phyloP scores from a whole-genome alignment of 2,329 filamentous ascomycete genomes.

The Diplodia sapinea region DNA sequence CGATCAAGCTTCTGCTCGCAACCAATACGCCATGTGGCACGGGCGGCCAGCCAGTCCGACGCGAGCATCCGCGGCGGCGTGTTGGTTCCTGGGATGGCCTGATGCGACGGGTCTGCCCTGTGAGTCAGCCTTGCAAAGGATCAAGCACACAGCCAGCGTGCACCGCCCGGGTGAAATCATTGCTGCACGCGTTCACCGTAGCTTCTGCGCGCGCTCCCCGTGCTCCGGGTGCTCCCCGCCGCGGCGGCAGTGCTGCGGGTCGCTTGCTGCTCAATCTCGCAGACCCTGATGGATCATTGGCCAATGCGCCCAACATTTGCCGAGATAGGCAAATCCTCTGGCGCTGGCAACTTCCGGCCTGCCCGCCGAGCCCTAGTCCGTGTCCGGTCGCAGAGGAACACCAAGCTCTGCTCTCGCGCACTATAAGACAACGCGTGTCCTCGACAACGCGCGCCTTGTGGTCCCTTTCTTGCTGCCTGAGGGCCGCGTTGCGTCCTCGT shows the following conservation, averaged over 20 bases:
- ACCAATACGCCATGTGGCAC: background rate
- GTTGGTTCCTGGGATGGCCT: slow-evolving; percentile 10
- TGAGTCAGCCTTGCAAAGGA: slow-evolving; percentile 32
- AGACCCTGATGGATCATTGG: background rate
- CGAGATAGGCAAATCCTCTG: slow-evolving; percentile 2
- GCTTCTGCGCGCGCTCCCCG: too few relatives aligned
- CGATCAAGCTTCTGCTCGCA: background rate
- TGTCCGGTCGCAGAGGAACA: background rate
- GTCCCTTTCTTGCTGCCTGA: slow-evolving; percentile 16
- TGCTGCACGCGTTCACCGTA: too few relatives aligned
- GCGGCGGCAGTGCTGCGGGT: background rate
- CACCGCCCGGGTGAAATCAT: background rate
- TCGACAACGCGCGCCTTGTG: background rate
- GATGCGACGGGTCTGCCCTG: slow-evolving; percentile 26
- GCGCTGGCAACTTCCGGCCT: background rate
- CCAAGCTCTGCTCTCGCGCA: background rate
- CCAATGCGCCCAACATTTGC: slow-evolving; percentile 18
- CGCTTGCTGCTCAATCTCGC: background rate
- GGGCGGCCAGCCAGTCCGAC: background rate
- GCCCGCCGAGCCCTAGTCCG: background rate
- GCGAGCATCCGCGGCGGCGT: background rate
- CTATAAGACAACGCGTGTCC: slow-evolving; percentile 22
- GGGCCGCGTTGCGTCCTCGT: background rate
- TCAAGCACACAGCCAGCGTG: slow-evolving; percentile 1
- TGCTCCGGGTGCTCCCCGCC: background rate